Conservation (phyloP, 192 early-diverging fungal genomes). For the Haplosporangium gracile region DNA sequence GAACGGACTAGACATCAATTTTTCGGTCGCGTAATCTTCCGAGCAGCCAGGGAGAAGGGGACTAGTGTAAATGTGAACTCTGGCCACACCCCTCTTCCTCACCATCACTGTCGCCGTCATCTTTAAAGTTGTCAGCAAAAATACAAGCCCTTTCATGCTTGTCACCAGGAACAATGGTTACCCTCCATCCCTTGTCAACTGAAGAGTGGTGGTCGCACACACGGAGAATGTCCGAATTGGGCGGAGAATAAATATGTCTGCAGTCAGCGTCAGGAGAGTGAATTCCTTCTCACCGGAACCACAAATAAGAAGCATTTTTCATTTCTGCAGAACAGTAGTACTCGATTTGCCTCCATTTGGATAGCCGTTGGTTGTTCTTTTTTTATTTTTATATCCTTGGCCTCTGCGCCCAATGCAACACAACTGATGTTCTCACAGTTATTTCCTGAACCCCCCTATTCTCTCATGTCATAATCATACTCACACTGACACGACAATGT, state of each 20-base stretch:
- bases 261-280: background rate
- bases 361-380: background rate
- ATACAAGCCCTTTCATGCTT: no score
- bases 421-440: background rate
- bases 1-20: background rate
- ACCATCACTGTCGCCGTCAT: background rate
- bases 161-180: no score
- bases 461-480: background rate
- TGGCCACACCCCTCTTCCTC: background rate
- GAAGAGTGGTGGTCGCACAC: background rate
- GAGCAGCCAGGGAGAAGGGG: background rate
- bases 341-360: background rate
- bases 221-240: background rate
- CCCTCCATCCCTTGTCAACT: no score
- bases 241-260: background rate
- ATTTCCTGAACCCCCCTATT: background rate
- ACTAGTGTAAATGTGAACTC: background rate
- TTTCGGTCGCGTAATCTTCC: conserved; percentile 5
- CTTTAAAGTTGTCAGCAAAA: background rate
- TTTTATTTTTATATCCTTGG: background rate
- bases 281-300: background rate
- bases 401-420: background rate
- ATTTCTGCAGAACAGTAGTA: background rate
- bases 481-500: no score
- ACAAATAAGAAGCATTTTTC: background rate